Evolutionary conservation across 2,329 filamentous ascomycete species (phyloP).

Genomic region (Lecanoromycetidae sp.): DNA sequence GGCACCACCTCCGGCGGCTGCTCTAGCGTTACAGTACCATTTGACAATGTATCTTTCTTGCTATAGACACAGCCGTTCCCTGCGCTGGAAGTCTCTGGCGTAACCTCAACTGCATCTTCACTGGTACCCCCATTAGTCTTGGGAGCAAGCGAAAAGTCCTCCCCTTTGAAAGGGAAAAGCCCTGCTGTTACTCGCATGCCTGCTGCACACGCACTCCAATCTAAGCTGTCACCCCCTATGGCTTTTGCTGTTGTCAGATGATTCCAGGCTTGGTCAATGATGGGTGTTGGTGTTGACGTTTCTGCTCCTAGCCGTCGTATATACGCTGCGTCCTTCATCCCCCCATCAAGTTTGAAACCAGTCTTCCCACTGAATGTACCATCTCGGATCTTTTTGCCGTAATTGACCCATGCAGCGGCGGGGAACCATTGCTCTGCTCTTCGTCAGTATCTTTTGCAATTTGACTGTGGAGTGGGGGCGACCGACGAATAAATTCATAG

Average conservation of each 20-base stretch:
- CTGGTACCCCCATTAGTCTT: background rate
- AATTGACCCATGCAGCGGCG: background rate
- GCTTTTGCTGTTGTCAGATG: background rate
- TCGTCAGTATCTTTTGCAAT: background rate
- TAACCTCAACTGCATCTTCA: no score
- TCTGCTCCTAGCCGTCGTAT: background rate
- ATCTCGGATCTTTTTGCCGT: conserved; percentile 3
- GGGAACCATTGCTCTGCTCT: conserved; percentile 2
- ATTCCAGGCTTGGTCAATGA: conserved; percentile 4
- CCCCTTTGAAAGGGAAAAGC: background rate
- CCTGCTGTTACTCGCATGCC: conserved; percentile 1
- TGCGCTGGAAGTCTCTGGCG: no score
- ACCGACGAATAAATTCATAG: conserved; percentile 4
- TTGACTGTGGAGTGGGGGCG: background rate
- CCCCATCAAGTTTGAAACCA: conserved; percentile 1
- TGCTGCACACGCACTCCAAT: conserved; percentile 1
- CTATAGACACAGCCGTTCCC: no score
- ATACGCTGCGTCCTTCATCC: conserved; percentile 3
- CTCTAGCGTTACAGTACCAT: no score
- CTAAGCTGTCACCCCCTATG: background rate
- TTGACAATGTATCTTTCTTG: no score
- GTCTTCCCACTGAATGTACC: background rate
- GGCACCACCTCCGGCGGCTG: no score
- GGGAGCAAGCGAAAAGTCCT: background rate
- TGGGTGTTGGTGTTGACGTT: background rate